These are phyloP conservation scores for Hyaloperonospora arabidopsidis DNA, from an alignment of 352 stramenopile species.

Conservation along the genomic window DNA sequence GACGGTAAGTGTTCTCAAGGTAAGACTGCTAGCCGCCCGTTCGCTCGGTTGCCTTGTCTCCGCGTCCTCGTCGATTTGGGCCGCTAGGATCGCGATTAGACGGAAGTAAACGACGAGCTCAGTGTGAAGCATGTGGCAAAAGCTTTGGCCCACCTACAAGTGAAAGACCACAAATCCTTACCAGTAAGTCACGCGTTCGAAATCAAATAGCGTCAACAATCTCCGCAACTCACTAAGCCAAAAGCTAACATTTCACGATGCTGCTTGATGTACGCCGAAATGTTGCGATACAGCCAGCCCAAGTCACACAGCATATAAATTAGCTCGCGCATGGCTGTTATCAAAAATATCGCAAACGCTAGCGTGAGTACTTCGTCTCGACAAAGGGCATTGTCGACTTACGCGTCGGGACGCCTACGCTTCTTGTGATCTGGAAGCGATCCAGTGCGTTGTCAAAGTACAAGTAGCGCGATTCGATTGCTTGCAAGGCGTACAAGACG, in stretches of 20 bases:
- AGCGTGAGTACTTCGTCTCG: conserved; percentile 6
- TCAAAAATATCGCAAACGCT: conserved; percentile 1
- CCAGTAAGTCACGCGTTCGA: conserved; percentile 8
- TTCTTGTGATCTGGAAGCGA: conserved; percentile 72
- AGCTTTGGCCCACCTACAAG: conserved; percentile 74
- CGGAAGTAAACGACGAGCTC: conserved; percentile 90
- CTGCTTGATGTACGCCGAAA: conserved; percentile 70
- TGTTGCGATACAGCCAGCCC: conserved; percentile 86
- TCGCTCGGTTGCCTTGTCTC: conserved; percentile 44
- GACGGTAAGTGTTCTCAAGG: conserved; percentile 82
- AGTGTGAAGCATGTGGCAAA: conserved; percentile 85
- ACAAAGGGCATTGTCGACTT: conserved; percentile 18
- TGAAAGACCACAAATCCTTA: conserved; percentile 2
- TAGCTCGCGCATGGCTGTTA: conserved; percentile 70
- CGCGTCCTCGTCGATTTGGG: conserved; percentile 83
- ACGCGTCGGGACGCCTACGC: conserved; percentile 73
- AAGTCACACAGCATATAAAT: conserved; percentile 82
- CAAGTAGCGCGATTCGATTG: conserved; percentile 87
- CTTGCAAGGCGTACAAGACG: conserved; percentile 88
- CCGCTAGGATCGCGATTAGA: conserved; percentile 86
- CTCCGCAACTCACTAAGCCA: conserved; percentile 47
- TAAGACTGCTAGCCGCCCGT: conserved; percentile 52
- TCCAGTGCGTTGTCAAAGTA: conserved; percentile 74
- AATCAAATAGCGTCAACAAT: background rate
- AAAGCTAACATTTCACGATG: conserved; percentile 68